Conservation (phyloP, 2,329 filamentous ascomycete genomes). For the Exophiala xenobiotica region DNA sequence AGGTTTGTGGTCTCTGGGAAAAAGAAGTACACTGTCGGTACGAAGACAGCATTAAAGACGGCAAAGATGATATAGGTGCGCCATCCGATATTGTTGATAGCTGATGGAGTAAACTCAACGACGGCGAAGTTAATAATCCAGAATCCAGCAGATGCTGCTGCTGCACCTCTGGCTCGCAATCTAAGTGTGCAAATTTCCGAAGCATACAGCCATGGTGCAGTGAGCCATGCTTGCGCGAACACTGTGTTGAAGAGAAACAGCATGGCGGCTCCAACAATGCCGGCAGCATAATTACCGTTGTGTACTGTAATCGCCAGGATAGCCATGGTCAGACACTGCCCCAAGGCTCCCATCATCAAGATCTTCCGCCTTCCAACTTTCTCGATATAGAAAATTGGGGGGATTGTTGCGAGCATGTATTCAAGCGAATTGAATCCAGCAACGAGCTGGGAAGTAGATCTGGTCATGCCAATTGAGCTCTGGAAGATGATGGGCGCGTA, state of each 20-base stretch:
- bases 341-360: not conserved
- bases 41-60: conserved; percentile 26
- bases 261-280: not conserved
- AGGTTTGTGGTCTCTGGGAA: conserved; percentile 57
- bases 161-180: not conserved
- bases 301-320: not conserved
- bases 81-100: conserved; percentile 36
- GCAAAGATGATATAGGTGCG: conserved; percentile 38
- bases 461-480: conserved; percentile 40
- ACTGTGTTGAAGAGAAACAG: not conserved
- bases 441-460: conserved; percentile 34
- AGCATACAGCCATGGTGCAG: not conserved
- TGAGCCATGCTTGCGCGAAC: not conserved
- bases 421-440: not conserved
- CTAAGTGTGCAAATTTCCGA: not conserved
- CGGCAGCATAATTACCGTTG: not conserved
- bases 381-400: not conserved
- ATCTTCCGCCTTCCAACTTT: not conserved
- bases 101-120: conserved; percentile 24
- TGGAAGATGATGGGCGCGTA: conserved; percentile 46
- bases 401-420: not conserved
- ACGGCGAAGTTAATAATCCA: not conserved
- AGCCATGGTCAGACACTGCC: not conserved
- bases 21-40: conserved; percentile 6
- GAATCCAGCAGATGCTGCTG: too few species aligned